Conservation (phyloP, 2,329 filamentous ascomycete species). For the Didymella segeticola region DNA sequence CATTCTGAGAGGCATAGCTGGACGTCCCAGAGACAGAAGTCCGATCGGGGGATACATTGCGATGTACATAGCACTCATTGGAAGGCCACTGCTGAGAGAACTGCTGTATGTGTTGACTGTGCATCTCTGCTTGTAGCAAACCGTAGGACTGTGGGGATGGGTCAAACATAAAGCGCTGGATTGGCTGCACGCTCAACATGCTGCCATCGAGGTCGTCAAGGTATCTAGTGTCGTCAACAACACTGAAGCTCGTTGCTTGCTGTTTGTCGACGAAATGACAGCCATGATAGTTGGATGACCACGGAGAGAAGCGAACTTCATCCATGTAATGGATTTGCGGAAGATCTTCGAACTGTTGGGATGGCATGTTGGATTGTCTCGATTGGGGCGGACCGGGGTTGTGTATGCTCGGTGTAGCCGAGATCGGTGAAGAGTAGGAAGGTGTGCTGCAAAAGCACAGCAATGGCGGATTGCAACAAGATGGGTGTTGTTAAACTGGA, state of each 20-base stretch:
- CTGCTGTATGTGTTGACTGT: constrained; percentile 23
- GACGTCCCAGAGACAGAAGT: constrained; percentile 42
- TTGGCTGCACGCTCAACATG: constrained; percentile 34
- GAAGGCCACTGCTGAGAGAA: constrained; percentile 34
- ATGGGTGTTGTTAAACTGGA: neutral
- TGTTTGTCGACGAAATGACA: constrained; percentile 19
- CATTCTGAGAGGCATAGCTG: constrained; percentile 41
- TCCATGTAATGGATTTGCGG: constrained; percentile 39
- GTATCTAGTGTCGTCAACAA: constrained; percentile 28
- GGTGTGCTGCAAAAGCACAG: neutral
- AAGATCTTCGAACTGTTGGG: constrained; percentile 39
- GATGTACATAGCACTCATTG: constrained; percentile 24
- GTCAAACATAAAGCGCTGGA: constrained; percentile 47
- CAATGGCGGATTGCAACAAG: neutral
- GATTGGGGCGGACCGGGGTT: constrained; percentile 1
- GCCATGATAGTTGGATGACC: constrained; percentile 8
- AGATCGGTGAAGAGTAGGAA: neutral
- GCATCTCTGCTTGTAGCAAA: constrained; percentile 39
- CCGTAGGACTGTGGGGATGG: constrained; percentile 33
- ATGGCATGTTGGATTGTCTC: constrained; percentile 19
- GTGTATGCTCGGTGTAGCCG: constrained; percentile 7
- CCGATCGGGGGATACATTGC: constrained; percentile 44
- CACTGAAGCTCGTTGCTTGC: constrained; percentile 12
- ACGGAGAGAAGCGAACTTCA: constrained; percentile 22
- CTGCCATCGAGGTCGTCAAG: constrained; percentile 26